These are phyloP conservation scores for Cutaneotrichosporon arboriforme DNA, from an alignment of 1,284 basidiomycete species.

Conservation along the genomic window DNA sequence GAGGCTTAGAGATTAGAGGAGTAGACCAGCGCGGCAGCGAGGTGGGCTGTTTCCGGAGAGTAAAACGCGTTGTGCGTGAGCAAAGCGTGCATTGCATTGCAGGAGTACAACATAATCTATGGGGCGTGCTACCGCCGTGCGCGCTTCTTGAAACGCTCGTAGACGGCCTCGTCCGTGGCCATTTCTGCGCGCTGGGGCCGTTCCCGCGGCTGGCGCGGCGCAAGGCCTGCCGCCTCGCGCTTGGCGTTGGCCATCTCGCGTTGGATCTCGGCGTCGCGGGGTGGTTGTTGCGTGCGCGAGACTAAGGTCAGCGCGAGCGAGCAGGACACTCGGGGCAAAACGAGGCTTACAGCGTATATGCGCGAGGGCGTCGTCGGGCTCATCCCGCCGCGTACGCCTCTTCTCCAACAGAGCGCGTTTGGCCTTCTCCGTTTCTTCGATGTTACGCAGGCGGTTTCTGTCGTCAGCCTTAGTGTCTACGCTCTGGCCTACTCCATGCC, in stretches of 20 bases:
- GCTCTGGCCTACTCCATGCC: constrained; percentile 80
- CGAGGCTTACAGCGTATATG: constrained; percentile 79
- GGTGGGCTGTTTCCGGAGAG: background rate
- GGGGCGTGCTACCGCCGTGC: background rate
- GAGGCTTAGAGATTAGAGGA: background rate
- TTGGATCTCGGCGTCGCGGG: constrained; percentile 69
- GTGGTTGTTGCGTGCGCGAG: constrained; percentile 71
- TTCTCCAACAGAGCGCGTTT: constrained; percentile 76
- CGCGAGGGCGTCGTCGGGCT: constrained; percentile 63
- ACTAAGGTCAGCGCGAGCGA: constrained; percentile 53
- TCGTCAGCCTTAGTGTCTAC: constrained; percentile 1
- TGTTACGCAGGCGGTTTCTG: constrained; percentile 84
- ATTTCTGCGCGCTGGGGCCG: constrained; percentile 52
- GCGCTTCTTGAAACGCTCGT: constrained; percentile 51
- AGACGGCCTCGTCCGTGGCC: constrained; percentile 84
- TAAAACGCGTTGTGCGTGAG: background rate
- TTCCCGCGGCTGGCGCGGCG: constrained; percentile 53
- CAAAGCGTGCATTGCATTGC: background rate
- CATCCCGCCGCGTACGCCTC: constrained; percentile 34
- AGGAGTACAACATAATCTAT: constrained; percentile 2
- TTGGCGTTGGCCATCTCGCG: constrained; percentile 80
- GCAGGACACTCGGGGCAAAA: background rate
- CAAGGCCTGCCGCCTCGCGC: constrained; percentile 69
- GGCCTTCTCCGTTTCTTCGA: constrained; percentile 93
- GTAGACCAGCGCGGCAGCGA: background rate